Evolutionary conservation across 768 basidiomycete genomes (phyloP), one percentile per base, ranked within the genome.

Genomic region (Boletellus emodensis): DNA sequence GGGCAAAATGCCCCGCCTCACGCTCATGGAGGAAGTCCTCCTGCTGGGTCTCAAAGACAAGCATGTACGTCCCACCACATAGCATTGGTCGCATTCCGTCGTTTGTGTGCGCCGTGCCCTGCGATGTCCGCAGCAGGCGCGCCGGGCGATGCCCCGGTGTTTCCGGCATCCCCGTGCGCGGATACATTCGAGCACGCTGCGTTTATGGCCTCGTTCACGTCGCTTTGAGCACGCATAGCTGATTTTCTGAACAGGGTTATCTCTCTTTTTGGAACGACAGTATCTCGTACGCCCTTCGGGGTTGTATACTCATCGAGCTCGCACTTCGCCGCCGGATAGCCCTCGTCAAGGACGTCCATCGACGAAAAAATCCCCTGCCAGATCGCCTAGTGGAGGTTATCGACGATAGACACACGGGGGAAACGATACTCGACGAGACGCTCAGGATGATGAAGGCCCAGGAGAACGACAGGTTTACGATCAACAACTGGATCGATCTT

Each of bases 261-360:
- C 82, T 98, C 35, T 95, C 93, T 1, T 98, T 98, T 67, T 98
- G 95, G 95, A 98, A 98, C 72, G 95, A 99, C 76, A 98, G 97
- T 72, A 99, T 99, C 58, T 96, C 94, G 0, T 99, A 99, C 70
- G 94, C 95, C 13, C 80, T 99, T 2, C 84, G 96, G n/a, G 96
- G 96, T 5, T 97, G 95, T 68, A 97, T 99, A 61, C 81, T 99
- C 54, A 87, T 98, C 48, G 95, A 99, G 67, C 86, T 99, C 52
- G 94, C 95, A 1, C 81, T 99, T n/a, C 83, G 95, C 37, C 79
- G 93, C 50, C 81, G 96, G 35, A 96, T 99, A 69, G 93, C 90
- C 3, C 81, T 97, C 52, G 87, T 93, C 45, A 80, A 81, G 58
- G 95, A 98, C 62, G 84, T 88, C 9, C 79, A 58, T 18, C 75